A percentile compares a stretch with the other conserved stretches of the same genome.
Evolutionary conservation across 139 green algal species (phyloP).

Genomic region (Marvania coccoides): DNA sequence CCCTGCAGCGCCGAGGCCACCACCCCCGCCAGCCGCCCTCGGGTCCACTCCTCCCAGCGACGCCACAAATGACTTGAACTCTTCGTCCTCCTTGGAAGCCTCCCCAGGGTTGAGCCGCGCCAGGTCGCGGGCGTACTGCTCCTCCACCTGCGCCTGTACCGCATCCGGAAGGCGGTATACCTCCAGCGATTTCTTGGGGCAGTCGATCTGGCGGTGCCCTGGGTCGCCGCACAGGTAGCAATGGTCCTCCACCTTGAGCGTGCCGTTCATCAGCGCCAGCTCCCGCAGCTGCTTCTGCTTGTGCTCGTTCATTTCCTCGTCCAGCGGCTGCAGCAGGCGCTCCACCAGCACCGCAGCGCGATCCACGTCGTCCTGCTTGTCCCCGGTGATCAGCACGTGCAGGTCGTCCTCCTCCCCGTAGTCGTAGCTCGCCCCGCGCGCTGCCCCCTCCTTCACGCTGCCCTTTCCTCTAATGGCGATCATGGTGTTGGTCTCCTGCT

Average conservation of each 20-base stretch:
- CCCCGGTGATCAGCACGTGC: conserved; percentile 93
- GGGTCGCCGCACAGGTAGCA: conserved; percentile 54
- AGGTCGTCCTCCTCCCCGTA: conserved; percentile 96
- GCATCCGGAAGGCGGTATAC: conserved; percentile 72
- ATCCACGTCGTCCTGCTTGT: conserved; percentile 73
- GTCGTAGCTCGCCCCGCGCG: conserved; percentile 75
- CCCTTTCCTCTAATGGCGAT: conserved; percentile 89
- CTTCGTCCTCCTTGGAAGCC: conserved; percentile 61
- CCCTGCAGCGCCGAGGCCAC: not conserved
- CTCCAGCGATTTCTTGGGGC: conserved; percentile 36
- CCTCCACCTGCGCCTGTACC: conserved; percentile 56
- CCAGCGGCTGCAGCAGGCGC: conserved; percentile 72
- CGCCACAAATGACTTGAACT: conserved; percentile 90
- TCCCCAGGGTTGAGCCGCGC: conserved; percentile 47
- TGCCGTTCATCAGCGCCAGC: conserved; percentile 90
- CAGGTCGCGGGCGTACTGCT: conserved; percentile 63
- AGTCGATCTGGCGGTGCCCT: conserved; percentile 51
- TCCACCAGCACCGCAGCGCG: conserved; percentile 69
- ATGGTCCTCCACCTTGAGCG: conserved; percentile 40
- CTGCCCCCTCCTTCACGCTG: conserved; percentile 74
- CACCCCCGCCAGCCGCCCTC: conserved; percentile 1
- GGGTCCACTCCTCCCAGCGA: conserved; percentile 70
- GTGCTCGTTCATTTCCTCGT: conserved; percentile 88
- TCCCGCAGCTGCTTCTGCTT: conserved; percentile 91
- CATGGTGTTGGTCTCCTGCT: conserved; percentile 94